These are phyloP conservation scores for Powellomyces hirtus DNA, from an alignment of 192 early-diverging fungal genomes.

Conservation along the genomic window DNA sequence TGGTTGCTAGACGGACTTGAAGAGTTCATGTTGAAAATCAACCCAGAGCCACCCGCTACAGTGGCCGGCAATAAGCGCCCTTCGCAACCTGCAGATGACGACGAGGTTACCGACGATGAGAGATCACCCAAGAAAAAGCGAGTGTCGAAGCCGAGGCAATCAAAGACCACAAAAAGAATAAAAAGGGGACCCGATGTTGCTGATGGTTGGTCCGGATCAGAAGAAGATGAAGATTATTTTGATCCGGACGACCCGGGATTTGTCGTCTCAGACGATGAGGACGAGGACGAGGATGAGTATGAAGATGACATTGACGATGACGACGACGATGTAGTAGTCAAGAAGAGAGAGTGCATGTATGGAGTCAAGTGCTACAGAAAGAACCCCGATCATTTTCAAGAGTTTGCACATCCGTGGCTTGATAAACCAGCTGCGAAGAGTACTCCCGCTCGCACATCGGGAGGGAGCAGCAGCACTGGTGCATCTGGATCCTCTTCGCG, in stretches of 20 bases:
- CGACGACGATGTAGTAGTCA: background rate
- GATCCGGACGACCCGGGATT: background rate
- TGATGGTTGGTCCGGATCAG: background rate
- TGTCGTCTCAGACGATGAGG: constrained; percentile 7
- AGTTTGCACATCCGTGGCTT: constrained; percentile 39
- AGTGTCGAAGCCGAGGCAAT: background rate
- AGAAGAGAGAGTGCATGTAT: constrained; percentile 24
- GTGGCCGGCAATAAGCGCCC: constrained; percentile 1
- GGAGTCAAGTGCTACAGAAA: constrained; percentile 32
- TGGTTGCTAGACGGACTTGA: background rate
- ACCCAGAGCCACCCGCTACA: background rate
- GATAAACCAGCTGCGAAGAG: constrained; percentile 6
- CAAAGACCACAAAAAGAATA: background rate
- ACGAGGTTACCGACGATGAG: background rate
- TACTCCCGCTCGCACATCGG: background rate
- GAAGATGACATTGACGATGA: constrained; percentile 6
- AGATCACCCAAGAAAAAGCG: background rate
- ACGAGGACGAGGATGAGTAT: constrained; percentile 16
- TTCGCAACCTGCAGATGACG: background rate
- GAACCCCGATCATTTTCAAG: constrained; percentile 31
- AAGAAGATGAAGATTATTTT: background rate
- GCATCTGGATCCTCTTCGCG: too few relatives aligned
- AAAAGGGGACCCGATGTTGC: background rate
- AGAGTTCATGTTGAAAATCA: background rate
- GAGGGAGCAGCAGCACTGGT: too few relatives aligned